Evolutionary conservation across 108 stramenopile species (phyloP), one percentile per base, ranked within the genome.

Genomic region (Fragilaria crotonensis): DNA sequence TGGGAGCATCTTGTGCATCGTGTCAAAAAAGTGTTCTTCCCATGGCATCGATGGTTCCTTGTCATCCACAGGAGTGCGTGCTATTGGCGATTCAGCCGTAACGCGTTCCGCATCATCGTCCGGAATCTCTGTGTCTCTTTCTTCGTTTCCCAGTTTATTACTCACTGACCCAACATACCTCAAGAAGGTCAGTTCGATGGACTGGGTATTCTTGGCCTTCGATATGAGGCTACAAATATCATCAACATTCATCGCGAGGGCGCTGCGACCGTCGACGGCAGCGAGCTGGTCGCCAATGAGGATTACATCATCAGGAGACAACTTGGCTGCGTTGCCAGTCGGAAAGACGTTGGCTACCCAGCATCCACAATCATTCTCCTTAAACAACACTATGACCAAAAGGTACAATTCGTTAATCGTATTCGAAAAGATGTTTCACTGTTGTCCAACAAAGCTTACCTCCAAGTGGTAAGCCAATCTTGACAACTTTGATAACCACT

Each of bases 231-330:
- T 44, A 49, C 76, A 72, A 29, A 91, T 80, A 22, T 91, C 84
- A 50, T 81, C 82, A 21, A 91, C 83, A 2, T 73, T 85, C 57
- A 83, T 71, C 19, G 75, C 67, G 2, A 79, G 60, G 17, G 79
- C 67, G 54, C 68, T 82, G n/a, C 36, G 56, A 1, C 86, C 86
- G 61, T 88, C 80, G 33, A 91, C 78, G 25, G 82, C 79, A 4
- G 86, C 84, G 20, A 91, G 71, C 49, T 91, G 90, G 66, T 91
- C 90, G 4, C 90, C 86, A 29, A 78, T 68, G 31, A 80, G 67
- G 44, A 88, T 73, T 52, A 59, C 60, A 11, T 75, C 71, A 52
- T 62, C 70, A 9, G 33, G 28, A 19, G 61, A 54, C 20, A 5
- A 9, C 33, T 55, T 62, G 9, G 70, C 66, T 36, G 81, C 83